These are phyloP conservation scores for Lachnellula hyalina DNA, from an alignment of 2,329 filamentous ascomycete species.

Conservation along the genomic window DNA sequence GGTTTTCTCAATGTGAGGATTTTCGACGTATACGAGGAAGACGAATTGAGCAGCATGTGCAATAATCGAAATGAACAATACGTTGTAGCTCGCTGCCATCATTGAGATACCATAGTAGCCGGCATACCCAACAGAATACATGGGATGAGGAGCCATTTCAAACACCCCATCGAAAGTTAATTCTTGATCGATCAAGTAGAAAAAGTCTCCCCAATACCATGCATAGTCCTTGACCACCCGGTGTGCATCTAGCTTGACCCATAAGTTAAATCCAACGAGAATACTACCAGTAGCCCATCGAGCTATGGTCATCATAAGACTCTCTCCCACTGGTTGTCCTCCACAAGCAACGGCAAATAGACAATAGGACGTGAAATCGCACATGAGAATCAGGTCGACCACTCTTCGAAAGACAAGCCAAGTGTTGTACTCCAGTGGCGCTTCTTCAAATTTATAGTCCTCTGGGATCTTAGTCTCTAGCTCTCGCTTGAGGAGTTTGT, in stretches of 20 bases:
- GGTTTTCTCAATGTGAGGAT: slow-evolving; percentile 95
- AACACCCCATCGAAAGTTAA: slow-evolving; percentile 98
- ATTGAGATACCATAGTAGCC: slow-evolving; percentile 98
- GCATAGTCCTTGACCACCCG: slow-evolving; percentile 98
- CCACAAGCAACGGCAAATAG: slow-evolving; percentile 90
- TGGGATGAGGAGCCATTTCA: slow-evolving; percentile 96
- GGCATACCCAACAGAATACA: slow-evolving; percentile 98
- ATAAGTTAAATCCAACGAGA: slow-evolving; percentile 89
- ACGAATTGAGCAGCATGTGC: slow-evolving; percentile 92
- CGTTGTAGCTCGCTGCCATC: slow-evolving; percentile 96
- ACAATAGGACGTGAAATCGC: slow-evolving; percentile 95
- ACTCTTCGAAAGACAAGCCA: slow-evolving; percentile 95
- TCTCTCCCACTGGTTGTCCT: slow-evolving; percentile 68
- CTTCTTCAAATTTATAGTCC: slow-evolving; percentile 90
- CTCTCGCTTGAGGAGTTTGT: slow-evolving; percentile 78
- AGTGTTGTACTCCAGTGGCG: slow-evolving; percentile 97
- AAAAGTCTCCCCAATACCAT: slow-evolving; percentile 99
- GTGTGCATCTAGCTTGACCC: slow-evolving; percentile 97
- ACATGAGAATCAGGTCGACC: slow-evolving; percentile 97
- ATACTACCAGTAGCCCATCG: slow-evolving; percentile 76
- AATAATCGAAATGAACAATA: slow-evolving; percentile 92
- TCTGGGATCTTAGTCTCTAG: slow-evolving; percentile 90
- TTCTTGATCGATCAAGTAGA: slow-evolving; percentile 96
- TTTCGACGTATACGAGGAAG: slow-evolving; percentile 88
- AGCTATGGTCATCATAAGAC: slow-evolving; percentile 58